phyloP scores from a whole-genome alignment of 805 yeast genomes.

The Monosporozyma unispora region DNA sequence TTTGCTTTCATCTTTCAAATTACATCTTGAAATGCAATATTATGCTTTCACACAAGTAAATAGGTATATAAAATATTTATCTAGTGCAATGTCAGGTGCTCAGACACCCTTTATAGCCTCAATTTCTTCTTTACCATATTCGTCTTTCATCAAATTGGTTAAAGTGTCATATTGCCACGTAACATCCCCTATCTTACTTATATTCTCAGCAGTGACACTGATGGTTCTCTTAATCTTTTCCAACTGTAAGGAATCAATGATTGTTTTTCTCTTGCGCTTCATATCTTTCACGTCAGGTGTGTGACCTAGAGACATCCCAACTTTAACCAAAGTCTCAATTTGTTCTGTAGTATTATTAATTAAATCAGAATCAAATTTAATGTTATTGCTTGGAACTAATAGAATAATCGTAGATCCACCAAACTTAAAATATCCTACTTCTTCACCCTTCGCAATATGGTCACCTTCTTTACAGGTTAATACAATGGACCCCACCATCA shows the following conservation, averaged over 20 bases:
- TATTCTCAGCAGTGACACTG: constrained; percentile 19
- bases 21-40: too few relatives aligned
- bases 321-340: constrained; percentile 76
- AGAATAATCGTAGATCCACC: constrained; percentile 87
- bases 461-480: constrained; percentile 59
- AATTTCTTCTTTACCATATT: not conserved
- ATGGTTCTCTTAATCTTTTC: constrained; percentile 26
- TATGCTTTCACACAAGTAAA: too few relatives aligned
- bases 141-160: constrained; percentile 9
- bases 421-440: constrained; percentile 88
- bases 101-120: not conserved
- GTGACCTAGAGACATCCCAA: constrained; percentile 92
- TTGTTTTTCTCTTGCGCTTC: constrained; percentile 37
- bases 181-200: constrained; percentile 13
- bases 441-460: constrained; percentile 58
- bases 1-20: too few relatives aligned
- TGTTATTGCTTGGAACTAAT: constrained; percentile 43
- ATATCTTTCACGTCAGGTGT: constrained; percentile 40
- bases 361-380: constrained; percentile 67
- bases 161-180: constrained; percentile 25
- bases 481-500: constrained; percentile 95
- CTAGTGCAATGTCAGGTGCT: not conserved
- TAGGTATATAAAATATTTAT: too few relatives aligned
- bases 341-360: constrained; percentile 54
- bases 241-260: constrained; percentile 16